These are phyloP conservation scores for Claviceps monticola DNA, from an alignment of 2,329 filamentous ascomycete genomes.

Conservation along the genomic window DNA sequence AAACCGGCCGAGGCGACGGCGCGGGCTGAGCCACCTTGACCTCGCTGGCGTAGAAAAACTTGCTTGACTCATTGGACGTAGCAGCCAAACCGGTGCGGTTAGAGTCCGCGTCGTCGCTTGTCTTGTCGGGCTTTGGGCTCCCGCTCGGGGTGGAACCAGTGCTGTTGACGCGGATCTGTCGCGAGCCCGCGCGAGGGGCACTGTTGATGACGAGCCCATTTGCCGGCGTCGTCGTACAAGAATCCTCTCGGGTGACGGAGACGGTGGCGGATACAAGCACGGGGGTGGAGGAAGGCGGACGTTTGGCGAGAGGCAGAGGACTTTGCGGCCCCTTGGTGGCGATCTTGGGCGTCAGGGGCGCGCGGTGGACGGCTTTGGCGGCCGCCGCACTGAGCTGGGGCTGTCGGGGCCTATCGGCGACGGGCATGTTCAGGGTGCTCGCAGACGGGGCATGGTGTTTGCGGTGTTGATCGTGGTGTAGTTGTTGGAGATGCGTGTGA, in stretches of 20 bases:
- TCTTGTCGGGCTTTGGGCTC: conserved; percentile 37
- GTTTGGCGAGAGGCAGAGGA: conserved; percentile 26
- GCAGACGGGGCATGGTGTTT: conserved; percentile 4
- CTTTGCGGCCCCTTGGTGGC: conserved; percentile 23
- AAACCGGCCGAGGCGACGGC: conserved; percentile 23
- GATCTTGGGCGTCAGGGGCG: conserved; percentile 42
- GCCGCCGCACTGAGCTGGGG: conserved; percentile 53
- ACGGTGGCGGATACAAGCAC: conserved; percentile 10
- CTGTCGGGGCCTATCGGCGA: conserved; percentile 47
- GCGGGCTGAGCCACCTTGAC: conserved; percentile 34
- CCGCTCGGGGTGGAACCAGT: conserved; percentile 49
- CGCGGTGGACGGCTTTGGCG: conserved; percentile 35
- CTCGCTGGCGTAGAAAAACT: conserved; percentile 90
- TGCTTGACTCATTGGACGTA: conserved; percentile 24
- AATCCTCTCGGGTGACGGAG: conserved; percentile 28
- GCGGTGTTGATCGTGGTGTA: not conserved
- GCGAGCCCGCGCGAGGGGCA: conserved; percentile 64
- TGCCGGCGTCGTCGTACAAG: conserved; percentile 37
- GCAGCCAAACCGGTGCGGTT: conserved; percentile 15
- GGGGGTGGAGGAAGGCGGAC: conserved; percentile 12
- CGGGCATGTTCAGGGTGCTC: conserved; percentile 24
- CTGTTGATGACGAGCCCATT: conserved; percentile 49
- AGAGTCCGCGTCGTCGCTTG: conserved; percentile 25
- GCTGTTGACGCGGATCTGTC: conserved; percentile 60
- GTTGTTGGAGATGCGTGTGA: too few species aligned